Percentiles rank a stretch among this genome's conserved stretches.
Conservation (phyloP, 306 rosid genomes). For the Lathyrus sativus region DNA sequence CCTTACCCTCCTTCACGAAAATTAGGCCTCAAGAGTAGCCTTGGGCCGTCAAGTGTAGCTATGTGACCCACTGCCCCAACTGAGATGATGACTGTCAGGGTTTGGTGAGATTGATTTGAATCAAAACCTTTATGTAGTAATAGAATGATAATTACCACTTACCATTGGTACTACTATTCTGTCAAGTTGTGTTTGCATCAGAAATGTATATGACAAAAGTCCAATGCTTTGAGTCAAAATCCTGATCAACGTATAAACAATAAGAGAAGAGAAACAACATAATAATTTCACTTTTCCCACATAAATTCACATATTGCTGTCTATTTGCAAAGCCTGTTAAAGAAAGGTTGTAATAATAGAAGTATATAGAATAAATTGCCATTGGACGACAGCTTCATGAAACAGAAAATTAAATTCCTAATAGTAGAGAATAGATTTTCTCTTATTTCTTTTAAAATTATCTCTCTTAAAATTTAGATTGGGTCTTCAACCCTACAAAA, state of each 20-base stretch:
- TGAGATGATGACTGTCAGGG: background rate
- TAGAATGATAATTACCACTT: conserved; percentile 45
- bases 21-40: background rate
- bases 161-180: conserved; percentile 97
- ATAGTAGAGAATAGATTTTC: conserved; percentile 14
- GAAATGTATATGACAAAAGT: conserved; percentile 87
- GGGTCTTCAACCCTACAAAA: background rate
- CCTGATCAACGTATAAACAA: conserved; percentile 53
- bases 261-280: conserved; percentile 20
- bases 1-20: background rate
- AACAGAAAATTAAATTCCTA: conserved; percentile 18
- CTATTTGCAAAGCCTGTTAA: conserved; percentile 7
- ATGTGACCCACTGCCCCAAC: background rate
- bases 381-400: background rate
- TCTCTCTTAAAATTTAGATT: background rate
- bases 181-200: conserved; percentile 64
- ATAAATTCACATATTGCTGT: conserved; percentile 13
- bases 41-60: conserved; percentile 1
- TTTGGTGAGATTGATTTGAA: conserved; percentile 16
- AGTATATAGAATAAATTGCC: background rate
- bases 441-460: background rate
- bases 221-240: conserved; percentile 84
- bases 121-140: conserved; percentile 26
- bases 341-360: background rate
- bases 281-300: conserved; percentile 24